Percentiles rank a stretch among this genome's conserved stretches.
phyloP scores from a whole-genome alignment of 768 basidiomycete genomes.

The Aureoboletus auriporus region DNA sequence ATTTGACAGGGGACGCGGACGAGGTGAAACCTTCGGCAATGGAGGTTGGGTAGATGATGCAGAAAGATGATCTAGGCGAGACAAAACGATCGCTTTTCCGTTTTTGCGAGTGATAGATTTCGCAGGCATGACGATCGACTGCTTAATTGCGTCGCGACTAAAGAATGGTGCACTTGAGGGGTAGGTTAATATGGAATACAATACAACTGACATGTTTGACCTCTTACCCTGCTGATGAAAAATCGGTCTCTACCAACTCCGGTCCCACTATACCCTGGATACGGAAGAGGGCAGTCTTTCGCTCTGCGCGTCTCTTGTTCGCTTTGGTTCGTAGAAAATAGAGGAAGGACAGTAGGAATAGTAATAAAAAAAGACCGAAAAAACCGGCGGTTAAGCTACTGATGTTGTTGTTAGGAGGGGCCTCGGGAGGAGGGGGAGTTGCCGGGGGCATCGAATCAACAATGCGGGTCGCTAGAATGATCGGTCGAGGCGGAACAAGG shows the following conservation, averaged over 20 bases:
- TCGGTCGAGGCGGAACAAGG: conserved; percentile 3
- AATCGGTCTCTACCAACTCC: conserved; percentile 3
- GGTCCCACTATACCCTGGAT: conserved; percentile 4
- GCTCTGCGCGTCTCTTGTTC: conserved; percentile 31
- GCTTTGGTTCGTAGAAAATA: conserved; percentile 40
- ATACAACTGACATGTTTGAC: neutral
- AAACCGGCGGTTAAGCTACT: conserved; percentile 37
- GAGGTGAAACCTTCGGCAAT: conserved; percentile 9
- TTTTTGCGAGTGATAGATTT: conserved; percentile 38
- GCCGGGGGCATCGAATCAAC: conserved; percentile 13
- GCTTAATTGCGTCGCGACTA: conserved; percentile 42
- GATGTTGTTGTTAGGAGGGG: conserved; percentile 36
- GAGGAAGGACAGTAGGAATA: conserved; percentile 33
- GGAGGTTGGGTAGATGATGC: conserved; percentile 30
- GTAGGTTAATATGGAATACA: neutral
- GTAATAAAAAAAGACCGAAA: conserved; percentile 25
- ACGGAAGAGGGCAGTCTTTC: conserved; percentile 39
- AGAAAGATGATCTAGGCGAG: conserved; percentile 38
- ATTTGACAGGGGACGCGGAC: conserved; percentile 12
- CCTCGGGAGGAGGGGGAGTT: neutral
- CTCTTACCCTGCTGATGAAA: conserved; percentile 13
- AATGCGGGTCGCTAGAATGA: neutral
- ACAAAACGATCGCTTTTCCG: conserved; percentile 38
- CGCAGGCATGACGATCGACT: conserved; percentile 51
- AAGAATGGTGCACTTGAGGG: conserved; percentile 24